phyloP scores from a whole-genome alignment of 306 rosid species.

The Phaseolus lunatus region DNA sequence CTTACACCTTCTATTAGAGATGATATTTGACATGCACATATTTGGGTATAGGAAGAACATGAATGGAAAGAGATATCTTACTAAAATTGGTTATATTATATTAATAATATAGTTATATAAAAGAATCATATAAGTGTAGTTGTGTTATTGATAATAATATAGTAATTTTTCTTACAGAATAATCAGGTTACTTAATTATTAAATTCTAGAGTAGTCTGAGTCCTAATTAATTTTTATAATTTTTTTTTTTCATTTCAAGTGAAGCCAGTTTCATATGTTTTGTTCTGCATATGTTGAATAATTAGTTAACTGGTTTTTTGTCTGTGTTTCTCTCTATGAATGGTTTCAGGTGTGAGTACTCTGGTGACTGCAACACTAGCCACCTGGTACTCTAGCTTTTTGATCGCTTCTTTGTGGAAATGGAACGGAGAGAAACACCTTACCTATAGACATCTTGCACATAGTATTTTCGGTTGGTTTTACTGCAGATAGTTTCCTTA shows the following conservation, averaged over 20 bases:
- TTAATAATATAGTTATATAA: too few species aligned
- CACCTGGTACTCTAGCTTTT: conserved; percentile 79
- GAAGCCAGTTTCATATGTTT: background rate
- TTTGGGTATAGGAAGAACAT: too few species aligned
- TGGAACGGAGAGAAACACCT: conserved; percentile 81
- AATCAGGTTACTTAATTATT: background rate
- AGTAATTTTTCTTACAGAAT: background rate
- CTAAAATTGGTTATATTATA: too few species aligned
- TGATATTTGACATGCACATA: too few species aligned
- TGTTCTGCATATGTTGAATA: background rate
- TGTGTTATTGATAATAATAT: background rate
- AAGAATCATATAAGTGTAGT: background rate
- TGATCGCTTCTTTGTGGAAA: conserved; percentile 78
- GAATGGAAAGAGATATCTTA: too few species aligned
- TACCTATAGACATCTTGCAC: conserved; percentile 70
- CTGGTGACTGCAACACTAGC: conserved; percentile 75
- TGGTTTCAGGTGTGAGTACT: conserved; percentile 66
- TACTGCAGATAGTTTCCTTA: background rate
- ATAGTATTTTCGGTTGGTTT: conserved; percentile 63
- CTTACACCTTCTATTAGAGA: too few species aligned
- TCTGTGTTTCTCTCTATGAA: background rate
- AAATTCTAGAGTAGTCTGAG: background rate
- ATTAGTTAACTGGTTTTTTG: background rate
- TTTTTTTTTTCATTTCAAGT: background rate
- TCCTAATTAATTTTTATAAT: background rate